phyloP scores from a whole-genome alignment of 192 early-diverging fungal species.

The Rhizophagus clarus region DNA sequence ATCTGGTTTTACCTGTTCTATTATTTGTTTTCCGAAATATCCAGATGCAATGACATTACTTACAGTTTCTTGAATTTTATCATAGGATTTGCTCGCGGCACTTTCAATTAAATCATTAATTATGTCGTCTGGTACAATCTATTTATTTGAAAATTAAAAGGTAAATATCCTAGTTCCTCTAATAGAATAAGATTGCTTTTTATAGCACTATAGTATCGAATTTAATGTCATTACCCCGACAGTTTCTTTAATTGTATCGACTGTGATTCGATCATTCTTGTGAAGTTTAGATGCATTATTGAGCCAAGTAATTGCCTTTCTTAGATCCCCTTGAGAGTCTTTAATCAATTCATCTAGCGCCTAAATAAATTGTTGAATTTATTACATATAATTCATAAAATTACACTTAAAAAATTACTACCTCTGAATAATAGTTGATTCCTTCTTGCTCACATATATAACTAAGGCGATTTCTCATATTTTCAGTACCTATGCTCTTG shows the following conservation, averaged over 20 bases:
- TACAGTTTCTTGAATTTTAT: slow-evolving; percentile 54
- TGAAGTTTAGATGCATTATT: slow-evolving; percentile 76
- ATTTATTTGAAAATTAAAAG: background rate
- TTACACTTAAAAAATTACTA: slow-evolving; percentile 29
- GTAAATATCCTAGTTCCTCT: background rate
- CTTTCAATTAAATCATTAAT: slow-evolving; percentile 63
- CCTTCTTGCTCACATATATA: slow-evolving; percentile 70
- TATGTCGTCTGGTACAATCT: slow-evolving; percentile 66
- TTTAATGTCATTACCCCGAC: slow-evolving; percentile 63
- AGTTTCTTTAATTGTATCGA: slow-evolving; percentile 70
- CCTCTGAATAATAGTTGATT: slow-evolving; percentile 59
- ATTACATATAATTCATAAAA: slow-evolving; percentile 3
- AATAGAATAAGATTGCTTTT: background rate
- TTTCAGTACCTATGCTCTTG: slow-evolving; percentile 69
- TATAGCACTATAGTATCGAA: background rate
- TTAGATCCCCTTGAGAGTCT: slow-evolving; percentile 85
- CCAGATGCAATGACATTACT: slow-evolving; percentile 66
- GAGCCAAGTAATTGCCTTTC: slow-evolving; percentile 89
- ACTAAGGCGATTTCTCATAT: slow-evolving; percentile 61
- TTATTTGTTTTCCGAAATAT: slow-evolving; percentile 73
- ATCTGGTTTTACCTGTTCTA: slow-evolving; percentile 62
- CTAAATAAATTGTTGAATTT: slow-evolving; percentile 29
- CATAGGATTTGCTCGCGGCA: slow-evolving; percentile 52
- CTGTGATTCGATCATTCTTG: slow-evolving; percentile 47
- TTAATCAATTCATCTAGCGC: slow-evolving; percentile 68